Evolutionary conservation across 768 basidiomycete species (phyloP), one percentile per base, ranked within the genome.

Genomic region (Amanita thiersii): DNA sequence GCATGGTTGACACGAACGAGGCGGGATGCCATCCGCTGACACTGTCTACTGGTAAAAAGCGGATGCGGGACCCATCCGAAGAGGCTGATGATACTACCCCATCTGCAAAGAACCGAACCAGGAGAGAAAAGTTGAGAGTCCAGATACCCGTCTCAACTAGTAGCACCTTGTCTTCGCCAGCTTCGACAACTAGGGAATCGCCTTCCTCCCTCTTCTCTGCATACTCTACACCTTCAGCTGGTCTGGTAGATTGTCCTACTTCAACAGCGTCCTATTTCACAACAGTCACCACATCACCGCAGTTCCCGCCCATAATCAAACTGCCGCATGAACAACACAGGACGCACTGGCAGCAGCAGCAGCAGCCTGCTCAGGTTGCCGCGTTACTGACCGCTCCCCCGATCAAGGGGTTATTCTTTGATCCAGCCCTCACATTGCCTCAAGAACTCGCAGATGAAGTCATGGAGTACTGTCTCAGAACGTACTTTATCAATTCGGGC

Each of bases 371-470:
- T 56, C 61, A n/a, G n/a, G n/a, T n/a, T n/a, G n/a, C n/a, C n/a
- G n/a, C n/a, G n/a, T n/a, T 37, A 43, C 64, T 66, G 15, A 57
- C 51, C 10, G 64, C 64, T 0, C 81, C 82, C 6, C 66, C 72
- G 6, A 81, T 86, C 34, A 72, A 71, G 1, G 85, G 85, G 0
- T 69, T 87, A 2, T 80, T 72, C 59, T 76, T 80, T 52, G 55
- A 70, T 24, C 77, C 81, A 3, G 55, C 68, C 4, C 44, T 78
- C 11, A 58, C 60, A 5, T 54, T 88, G 5, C 66, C 81, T 3
- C 46, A 55, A 14, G 72, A 72, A 28, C 58, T 84, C 7, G 74
- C 76, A 3, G 61, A 75, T 15, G 55, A 64, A 0, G 61, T 79
- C 23, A 54, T 66, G 37, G 54, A 57, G 8, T 73, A 73, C 39